Evolutionary conservation across 2,329 filamentous ascomycete genomes (phyloP).

Genomic region (Penicillium rolfsii): DNA sequence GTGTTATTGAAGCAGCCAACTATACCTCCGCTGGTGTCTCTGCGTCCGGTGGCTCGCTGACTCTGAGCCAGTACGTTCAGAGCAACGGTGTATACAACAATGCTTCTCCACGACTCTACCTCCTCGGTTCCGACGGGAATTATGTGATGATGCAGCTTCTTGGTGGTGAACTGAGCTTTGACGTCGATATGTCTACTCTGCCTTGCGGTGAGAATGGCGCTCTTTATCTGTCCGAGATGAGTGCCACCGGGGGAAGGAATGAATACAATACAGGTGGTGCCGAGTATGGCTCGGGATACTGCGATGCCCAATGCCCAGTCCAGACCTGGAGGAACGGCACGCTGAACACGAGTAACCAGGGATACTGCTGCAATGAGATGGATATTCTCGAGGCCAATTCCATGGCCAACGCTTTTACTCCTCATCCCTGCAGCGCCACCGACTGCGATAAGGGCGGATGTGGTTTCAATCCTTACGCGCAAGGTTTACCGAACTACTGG

Average conservation of each 20-base stretch:
- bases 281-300: constrained; percentile 65
- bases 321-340: constrained; percentile 58
- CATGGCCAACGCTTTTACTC: constrained; percentile 65
- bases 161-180: constrained; percentile 71
- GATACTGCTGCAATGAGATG: constrained; percentile 69
- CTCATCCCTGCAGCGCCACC: constrained; percentile 62
- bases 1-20: constrained; percentile 60
- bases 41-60: constrained; percentile 52
- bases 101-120: constrained; percentile 61
- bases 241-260: constrained; percentile 60
- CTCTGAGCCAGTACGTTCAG: constrained; percentile 50
- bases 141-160: constrained; percentile 68
- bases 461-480: constrained; percentile 70
- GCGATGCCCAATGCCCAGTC: constrained; percentile 59
- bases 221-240: constrained; percentile 66
- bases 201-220: constrained; percentile 73
- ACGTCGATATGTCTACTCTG: constrained; percentile 69
- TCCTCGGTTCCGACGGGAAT: constrained; percentile 62
- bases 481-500: constrained; percentile 67
- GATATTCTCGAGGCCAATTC: constrained; percentile 72
- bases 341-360: constrained; percentile 56
- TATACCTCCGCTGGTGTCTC: constrained; percentile 59
- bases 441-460: constrained; percentile 71
- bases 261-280: constrained; percentile 62
- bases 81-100: constrained; percentile 41